Base-by-base conservation (phyloP, 2,329 filamentous ascomycete genomes). In the Ophiostoma tasmaniense region DNA sequence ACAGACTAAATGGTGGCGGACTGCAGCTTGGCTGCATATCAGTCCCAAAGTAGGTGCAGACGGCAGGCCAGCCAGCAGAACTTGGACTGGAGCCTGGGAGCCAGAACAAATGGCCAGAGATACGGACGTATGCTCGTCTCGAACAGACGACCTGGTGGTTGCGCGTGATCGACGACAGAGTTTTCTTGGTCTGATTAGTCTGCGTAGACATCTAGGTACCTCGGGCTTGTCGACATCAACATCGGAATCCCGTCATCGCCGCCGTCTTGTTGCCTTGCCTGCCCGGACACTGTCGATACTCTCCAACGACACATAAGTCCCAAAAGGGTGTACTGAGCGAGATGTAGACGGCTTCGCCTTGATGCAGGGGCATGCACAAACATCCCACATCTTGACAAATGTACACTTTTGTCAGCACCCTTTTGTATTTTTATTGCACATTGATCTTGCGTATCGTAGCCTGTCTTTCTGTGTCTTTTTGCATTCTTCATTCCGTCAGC, bases 1-100 rank as follows among this genome's bases (percentile, higher is more conserved):
- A 20, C 42, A 20, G 13, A 14, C 1, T 55, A 2, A 2, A 55
- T 8, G 25, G 55, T 61, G 55, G 55, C 55, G 55, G 25, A n/a
- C 55, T 61, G 55, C 55, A 61, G 55, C 55, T 61, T 61, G 55
- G 55, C 55, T 61, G 55, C 55, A 61, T 61, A 61, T 22, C 50
- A 13, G n/a, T 55, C 50, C 50, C 55, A 61, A 30, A 61, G 25
- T 17, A 13, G 55, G 17, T 30, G 55, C 14, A 28, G 5, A 30
- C 25, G 3, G 17, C 50, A 17, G 10, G 22, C n/a, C 50, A 55
- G 14, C 11, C n/a, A 55, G 50, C 22, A 20, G 17, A 45, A 17
- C 6, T 6, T 6, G 20, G 20, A 45, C 42, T n/a, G 13, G 30
- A 14, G 22, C n/a, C n/a, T n/a, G n/a, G n/a, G n/a, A n/a, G n/a